Base-by-base conservation (phyloP, 2,329 filamentous ascomycete species). In the Clarireedia paspali region DNA sequence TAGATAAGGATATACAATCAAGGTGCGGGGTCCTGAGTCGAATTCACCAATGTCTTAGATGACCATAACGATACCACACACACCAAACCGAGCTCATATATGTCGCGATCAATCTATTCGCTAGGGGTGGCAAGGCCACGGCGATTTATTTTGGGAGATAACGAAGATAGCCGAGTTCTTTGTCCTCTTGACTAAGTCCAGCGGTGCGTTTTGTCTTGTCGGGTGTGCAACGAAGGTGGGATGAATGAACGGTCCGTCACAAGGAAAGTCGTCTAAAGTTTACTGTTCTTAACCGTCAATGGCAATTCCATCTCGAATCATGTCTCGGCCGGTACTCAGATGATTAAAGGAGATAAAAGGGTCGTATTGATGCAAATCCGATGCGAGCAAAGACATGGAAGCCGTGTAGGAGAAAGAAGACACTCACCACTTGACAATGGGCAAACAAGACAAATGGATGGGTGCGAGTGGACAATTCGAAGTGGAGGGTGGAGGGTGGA, bases 41-140 rank as follows among this genome's bases (percentile, higher is more conserved):
- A 38, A 47, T 44, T 34, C 36, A 55, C 52, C 6, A 12, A 50
- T 44, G 52, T 27, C 52, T 50, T 30, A 20, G 40, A 44, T 55
- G 52, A 50, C 27, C 20, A 36, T n/a, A 49, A 9, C 27, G 30
- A 20, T 40, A 40, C 14, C 17, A 14, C 17, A 40, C 39, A 40
- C 14, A 40, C 39, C 14, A 34, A 24, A n/a, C 39, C 15, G 30
- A 39, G 26, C 50, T 30, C n/a, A 44, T 27, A 26, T 34, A 17
- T 36, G 27, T n/a, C 10, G 24, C 4, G 30, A 15, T 54, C 39
- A 45, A 45, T 45, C 42, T 20, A 45, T 14, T 40, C 20, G 38
- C 14, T n/a, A n/a, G 14, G 39, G n/a, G 20, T 20, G n/a, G 20
- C 42, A 6, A 20, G 20, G n/a, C n/a, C n/a, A 45, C 3, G 5